These are phyloP conservation scores for Talaromyces verruculosus DNA, from an alignment of 2,329 filamentous ascomycete species.

Conservation along the genomic window DNA sequence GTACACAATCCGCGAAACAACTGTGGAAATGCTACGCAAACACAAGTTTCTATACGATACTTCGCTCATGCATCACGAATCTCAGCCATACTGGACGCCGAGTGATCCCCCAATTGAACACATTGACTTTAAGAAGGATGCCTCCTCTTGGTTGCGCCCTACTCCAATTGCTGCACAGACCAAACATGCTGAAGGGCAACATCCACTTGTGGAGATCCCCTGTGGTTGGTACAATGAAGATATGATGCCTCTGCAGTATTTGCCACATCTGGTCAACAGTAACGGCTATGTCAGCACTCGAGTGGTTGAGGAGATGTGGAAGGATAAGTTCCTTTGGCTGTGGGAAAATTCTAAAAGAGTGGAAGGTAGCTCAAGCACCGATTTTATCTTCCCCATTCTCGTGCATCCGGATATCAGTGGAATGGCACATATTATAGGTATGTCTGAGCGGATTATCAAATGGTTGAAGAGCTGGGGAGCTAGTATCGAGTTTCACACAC, in stretches of 20 bases:
- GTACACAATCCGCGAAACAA: slow-evolving; percentile 53
- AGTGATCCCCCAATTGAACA: slow-evolving; percentile 40
- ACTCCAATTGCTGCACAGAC: slow-evolving; percentile 30
- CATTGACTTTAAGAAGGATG: slow-evolving; percentile 41
- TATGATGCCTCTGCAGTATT: slow-evolving; percentile 52
- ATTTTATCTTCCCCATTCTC: slow-evolving; percentile 49
- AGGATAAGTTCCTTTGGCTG: slow-evolving; percentile 49
- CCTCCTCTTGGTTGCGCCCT: slow-evolving; percentile 51
- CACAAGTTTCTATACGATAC: slow-evolving; percentile 54
- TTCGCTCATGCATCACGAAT: slow-evolving; percentile 53
- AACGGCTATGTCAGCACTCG: slow-evolving; percentile 51
- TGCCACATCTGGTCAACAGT: slow-evolving; percentile 47
- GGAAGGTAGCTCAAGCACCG: slow-evolving; percentile 21
- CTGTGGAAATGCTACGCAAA: slow-evolving; percentile 50
- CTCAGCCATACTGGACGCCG: slow-evolving; percentile 51
- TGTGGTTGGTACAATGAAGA: slow-evolving; percentile 55
- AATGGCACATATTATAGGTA: slow-evolving; percentile 56
- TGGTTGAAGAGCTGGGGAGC: slow-evolving; percentile 47
- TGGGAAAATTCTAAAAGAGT: slow-evolving; percentile 31
- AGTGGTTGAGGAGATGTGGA: slow-evolving; percentile 54
- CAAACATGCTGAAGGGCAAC: slow-evolving; percentile 25
- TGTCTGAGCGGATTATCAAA: slow-evolving; percentile 48
- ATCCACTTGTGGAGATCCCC: slow-evolving; percentile 50
- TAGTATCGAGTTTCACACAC: slow-evolving; percentile 49
- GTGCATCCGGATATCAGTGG: slow-evolving; percentile 55